phyloP scores from a whole-genome alignment of 148 eudicot species.

The Tetragonia tetragonoides region DNA sequence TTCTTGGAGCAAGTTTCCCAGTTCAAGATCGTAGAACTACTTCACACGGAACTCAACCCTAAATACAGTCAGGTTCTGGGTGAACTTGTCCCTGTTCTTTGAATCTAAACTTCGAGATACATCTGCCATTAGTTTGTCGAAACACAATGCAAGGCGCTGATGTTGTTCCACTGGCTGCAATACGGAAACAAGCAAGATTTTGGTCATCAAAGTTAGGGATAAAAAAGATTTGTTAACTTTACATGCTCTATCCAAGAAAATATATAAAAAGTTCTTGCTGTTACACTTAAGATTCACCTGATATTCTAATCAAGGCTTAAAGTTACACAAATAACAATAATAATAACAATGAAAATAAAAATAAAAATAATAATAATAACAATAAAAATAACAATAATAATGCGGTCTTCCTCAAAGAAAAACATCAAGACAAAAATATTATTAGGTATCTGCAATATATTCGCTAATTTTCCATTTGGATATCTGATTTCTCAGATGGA shows the following conservation, averaged over 20 bases:
- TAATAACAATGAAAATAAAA: too few relatives aligned
- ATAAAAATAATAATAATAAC: too few relatives aligned
- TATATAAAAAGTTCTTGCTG: not conserved
- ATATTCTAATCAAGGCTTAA: not conserved
- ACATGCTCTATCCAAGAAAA: not conserved
- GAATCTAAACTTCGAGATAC: slow-evolving; percentile 69
- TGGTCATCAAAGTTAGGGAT: not conserved
- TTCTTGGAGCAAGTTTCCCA: not conserved
- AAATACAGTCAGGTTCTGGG: slow-evolving; percentile 68
- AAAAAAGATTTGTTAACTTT: not conserved
- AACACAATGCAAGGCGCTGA: slow-evolving; percentile 67
- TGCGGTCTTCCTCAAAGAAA: too few relatives aligned
- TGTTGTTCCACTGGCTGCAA: slow-evolving; percentile 79
- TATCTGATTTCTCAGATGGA: too few relatives aligned
- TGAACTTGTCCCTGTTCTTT: slow-evolving; percentile 80
- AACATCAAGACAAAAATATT: too few relatives aligned
- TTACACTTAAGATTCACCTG: not conserved
- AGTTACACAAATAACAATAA: too few relatives aligned
- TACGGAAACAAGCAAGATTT: slow-evolving; percentile 8
- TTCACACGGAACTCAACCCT: slow-evolving; percentile 71
- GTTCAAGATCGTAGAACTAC: slow-evolving; percentile 22
- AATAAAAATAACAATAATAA: too few relatives aligned
- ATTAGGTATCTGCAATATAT: too few relatives aligned
- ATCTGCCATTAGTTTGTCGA: slow-evolving; percentile 73
- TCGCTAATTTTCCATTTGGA: too few relatives aligned